Conservation (phyloP, 805 yeast species). For the Alloascoidea hylecoeti region DNA sequence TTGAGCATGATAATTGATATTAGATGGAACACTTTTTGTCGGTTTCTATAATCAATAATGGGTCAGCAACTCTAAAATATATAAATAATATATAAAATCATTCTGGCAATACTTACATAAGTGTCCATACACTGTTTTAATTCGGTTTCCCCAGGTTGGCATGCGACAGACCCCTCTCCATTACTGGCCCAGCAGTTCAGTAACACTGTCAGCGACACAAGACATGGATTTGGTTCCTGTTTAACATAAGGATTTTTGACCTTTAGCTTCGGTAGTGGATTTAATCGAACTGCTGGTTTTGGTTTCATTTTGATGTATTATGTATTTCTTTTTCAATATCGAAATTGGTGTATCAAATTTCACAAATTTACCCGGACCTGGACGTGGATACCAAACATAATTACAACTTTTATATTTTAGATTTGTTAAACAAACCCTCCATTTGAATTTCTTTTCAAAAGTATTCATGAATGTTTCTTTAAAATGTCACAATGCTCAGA, state of each 20-base stretch:
- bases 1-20: conserved; percentile 38
- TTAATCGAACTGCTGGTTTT: conserved; percentile 34
- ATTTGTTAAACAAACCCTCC: too few relatives aligned
- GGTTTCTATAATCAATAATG: conserved; percentile 7
- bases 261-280: conserved; percentile 62
- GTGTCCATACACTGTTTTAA: conserved; percentile 61
- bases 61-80: not conserved
- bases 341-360: too few relatives aligned
- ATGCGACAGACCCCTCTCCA: conserved; percentile 64
- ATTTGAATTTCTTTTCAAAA: too few relatives aligned
- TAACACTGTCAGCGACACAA: conserved; percentile 70
- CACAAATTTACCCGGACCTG: too few relatives aligned
- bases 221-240: conserved; percentile 53
- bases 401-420: too few relatives aligned
- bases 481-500: too few relatives aligned
- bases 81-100: not conserved
- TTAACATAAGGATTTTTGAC: conserved; percentile 50
- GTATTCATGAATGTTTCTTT: too few relatives aligned
- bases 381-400: too few relatives aligned
- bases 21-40: conserved; percentile 18
- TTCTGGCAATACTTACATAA: conserved; percentile 15
- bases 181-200: conserved; percentile 95
- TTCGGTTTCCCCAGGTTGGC: conserved; percentile 52
- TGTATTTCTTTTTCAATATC: too few relatives aligned
- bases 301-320: not conserved